A percentile compares a stretch with the other conserved stretches of the same genome.
phyloP scores from a whole-genome alignment of 2,329 filamentous ascomycete genomes.

The Dothistroma septosporum region DNA sequence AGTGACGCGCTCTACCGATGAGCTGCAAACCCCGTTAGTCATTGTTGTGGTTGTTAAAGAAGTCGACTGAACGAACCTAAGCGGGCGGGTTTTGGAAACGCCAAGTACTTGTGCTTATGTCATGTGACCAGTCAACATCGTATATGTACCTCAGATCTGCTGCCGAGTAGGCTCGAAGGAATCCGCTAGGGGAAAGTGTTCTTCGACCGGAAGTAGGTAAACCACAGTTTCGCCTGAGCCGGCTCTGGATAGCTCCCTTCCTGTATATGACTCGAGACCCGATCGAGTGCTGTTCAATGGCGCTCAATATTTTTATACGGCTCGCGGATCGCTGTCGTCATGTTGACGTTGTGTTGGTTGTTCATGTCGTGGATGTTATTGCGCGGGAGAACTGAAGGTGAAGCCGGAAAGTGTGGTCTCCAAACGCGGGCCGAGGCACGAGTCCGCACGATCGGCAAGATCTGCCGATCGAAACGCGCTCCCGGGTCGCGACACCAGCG shows the following conservation, averaged over 20 bases:
- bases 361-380: neutral
- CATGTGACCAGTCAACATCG: neutral
- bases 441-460: neutral
- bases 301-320: too few relatives aligned
- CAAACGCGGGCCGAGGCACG: neutral
- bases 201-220: neutral
- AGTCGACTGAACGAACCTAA: neutral
- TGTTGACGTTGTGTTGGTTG: neutral
- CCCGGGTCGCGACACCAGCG: neutral
- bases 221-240: too few relatives aligned
- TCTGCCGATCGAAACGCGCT: neutral
- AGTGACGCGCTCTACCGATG: conserved; percentile 5
- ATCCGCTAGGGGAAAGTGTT: neutral
- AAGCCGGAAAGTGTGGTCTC: neutral
- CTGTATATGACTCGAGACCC: too few relatives aligned
- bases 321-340: neutral
- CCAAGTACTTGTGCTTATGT: neutral
- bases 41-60: neutral
- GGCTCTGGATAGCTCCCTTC: too few relatives aligned
- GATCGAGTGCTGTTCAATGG: too few relatives aligned
- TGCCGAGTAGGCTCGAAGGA: neutral
- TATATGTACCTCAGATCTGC: neutral
- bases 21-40: neutral
- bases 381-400: neutral
- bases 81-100: neutral